Evolutionary conservation across 164 flowering plant genomes (phyloP), one percentile per base, ranked within the genome.

Genomic region (Berberis vulgaris): DNA sequence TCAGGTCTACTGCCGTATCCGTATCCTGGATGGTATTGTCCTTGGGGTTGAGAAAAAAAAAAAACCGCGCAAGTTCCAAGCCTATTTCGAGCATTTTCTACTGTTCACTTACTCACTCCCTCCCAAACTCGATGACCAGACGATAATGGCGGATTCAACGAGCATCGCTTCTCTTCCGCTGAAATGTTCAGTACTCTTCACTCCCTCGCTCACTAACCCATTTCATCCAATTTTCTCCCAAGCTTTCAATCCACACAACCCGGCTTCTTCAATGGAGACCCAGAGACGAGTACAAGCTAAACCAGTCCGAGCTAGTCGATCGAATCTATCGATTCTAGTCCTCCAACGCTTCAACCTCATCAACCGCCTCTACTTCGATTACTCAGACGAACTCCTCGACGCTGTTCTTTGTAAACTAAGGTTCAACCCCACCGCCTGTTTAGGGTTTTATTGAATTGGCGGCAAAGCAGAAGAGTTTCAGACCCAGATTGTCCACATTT

Each of bases 401-500:
- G 69, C 80, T n/a, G 84, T 89, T 43, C 83, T 94, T 52, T 62
- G 50, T 1, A 79, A 70, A 2, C 94, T 91, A 61, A 76, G 72
- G 26, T 62, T 80, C 1, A 82, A 84, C 67, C 87, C 97, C 0
- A 47, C 6, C 3, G 81, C 88, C 1, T 83, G 82, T 49, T 54
- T 89, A 7, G 65, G 62, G 26, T 50, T 81, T 91, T 68, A 91
- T 94, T 72, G 55, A 67, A 50, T 74, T 86, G 57, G 91, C 95
- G 4, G 75, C 76, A 7, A 69, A 77, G 57, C 84, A 82, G 46
- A 81, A 70, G 8, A 62, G 74, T 0, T 94, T 77, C 60, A 71
- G 86, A 50, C 96, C 99, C 7, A 62, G 66, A 67, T 91, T 38
- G 81, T 89, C 58, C 97, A 87, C 69, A 91, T 94, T 56, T 65